phyloP scores from a whole-genome alignment of 306 rosid species.

The Cucurbita pepo region DNA sequence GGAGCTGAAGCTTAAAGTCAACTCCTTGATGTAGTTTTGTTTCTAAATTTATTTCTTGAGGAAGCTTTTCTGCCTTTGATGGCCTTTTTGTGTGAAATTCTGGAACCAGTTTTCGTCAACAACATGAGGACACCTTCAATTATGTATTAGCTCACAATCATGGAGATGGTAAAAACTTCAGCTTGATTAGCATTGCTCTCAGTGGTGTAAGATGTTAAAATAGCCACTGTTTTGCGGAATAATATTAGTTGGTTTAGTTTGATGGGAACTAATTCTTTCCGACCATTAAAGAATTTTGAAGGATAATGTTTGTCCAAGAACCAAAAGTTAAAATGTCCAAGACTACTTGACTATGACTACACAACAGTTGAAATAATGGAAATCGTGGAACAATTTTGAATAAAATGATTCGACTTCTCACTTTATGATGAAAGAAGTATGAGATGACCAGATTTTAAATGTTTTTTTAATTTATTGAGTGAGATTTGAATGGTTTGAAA shows the following conservation, averaged over 20 bases:
- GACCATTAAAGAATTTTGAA: background rate
- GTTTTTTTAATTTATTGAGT: too few species aligned
- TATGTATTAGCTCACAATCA: background rate
- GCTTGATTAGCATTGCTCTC: background rate
- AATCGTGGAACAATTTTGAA: background rate
- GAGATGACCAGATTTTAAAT: background rate
- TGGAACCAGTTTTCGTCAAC: background rate
- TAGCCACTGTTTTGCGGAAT: background rate
- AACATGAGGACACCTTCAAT: background rate
- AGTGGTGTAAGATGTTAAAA: background rate
- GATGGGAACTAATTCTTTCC: background rate
- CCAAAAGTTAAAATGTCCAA: background rate
- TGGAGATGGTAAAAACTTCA: background rate
- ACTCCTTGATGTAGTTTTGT: slow-evolving; percentile 3
- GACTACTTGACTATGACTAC: background rate
- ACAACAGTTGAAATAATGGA: background rate
- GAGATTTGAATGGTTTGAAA: background rate
- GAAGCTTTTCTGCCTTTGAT: background rate
- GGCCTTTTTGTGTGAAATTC: background rate
- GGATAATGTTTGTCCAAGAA: background rate
- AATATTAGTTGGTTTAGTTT: background rate
- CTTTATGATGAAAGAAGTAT: background rate
- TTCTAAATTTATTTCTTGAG: background rate
- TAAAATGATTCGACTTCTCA: background rate
- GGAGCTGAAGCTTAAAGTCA: slow-evolving; percentile 30